These are phyloP conservation scores for Fusarium denticulatum DNA, from an alignment of 2,329 filamentous ascomycete genomes.

Conservation along the genomic window DNA sequence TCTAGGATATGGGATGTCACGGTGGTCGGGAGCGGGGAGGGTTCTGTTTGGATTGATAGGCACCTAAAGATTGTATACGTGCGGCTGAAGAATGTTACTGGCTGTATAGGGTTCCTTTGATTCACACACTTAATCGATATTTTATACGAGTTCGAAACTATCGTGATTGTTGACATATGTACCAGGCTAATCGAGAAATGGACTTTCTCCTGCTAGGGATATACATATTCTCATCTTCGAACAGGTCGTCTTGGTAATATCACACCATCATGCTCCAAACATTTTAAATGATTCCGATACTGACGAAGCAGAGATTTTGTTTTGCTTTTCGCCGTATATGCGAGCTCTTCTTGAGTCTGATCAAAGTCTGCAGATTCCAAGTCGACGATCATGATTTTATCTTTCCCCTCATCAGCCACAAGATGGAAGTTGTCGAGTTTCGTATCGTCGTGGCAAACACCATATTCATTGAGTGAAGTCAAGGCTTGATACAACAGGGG, in stretches of 20 bases:
- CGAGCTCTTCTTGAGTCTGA: background rate
- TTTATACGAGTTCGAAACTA: background rate
- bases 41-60: background rate
- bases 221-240: background rate
- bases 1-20: background rate
- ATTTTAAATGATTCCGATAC: background rate
- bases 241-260: background rate
- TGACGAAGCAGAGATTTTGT: background rate
- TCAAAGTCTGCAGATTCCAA: background rate
- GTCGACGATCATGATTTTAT: background rate
- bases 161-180: background rate
- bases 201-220: rapidly evolving
- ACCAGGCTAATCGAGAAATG: background rate
- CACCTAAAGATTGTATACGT: background rate
- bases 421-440: background rate
- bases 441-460: background rate
- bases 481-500: background rate
- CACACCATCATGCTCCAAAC: background rate
- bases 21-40: rapidly evolving
- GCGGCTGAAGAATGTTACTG: background rate
- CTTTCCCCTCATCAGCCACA: background rate
- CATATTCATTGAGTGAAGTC: background rate
- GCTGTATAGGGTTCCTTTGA: background rate
- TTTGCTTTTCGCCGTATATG: background rate
- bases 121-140: background rate